These are phyloP conservation scores for Pelargonium citronellum DNA, from an alignment of 441 rosid genomes.

Conservation along the genomic window DNA sequence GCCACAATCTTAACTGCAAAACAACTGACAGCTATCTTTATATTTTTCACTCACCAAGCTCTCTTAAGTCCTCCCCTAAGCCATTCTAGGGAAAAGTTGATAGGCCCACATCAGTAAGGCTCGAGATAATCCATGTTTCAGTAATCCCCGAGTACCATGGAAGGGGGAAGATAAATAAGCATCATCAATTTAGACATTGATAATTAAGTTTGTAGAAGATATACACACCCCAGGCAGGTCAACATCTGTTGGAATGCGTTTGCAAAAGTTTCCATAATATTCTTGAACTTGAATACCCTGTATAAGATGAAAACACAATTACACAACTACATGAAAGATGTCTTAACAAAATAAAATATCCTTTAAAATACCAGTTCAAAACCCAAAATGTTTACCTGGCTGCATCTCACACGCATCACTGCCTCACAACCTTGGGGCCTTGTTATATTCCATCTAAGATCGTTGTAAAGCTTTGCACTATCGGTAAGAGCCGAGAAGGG, in stretches of 20 bases:
- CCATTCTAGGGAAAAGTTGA: background rate
- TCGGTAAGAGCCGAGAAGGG: constrained; percentile 91
- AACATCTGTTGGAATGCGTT: constrained; percentile 86
- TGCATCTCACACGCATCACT: constrained; percentile 98
- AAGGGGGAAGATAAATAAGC: background rate
- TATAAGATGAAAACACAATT: constrained; percentile 18
- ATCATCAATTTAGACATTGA: background rate
- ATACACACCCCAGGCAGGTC: constrained; percentile 72
- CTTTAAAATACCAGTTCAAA: background rate
- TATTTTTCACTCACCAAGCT: background rate
- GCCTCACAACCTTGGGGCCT: constrained; percentile 99
- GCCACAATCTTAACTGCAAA: background rate
- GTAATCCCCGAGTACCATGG: background rate
- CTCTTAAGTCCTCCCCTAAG: background rate
- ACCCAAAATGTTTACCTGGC: constrained; percentile 52
- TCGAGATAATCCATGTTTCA: background rate
- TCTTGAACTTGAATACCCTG: constrained; percentile 99
- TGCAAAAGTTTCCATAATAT: constrained; percentile 92
- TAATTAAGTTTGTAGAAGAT: constrained; percentile 9
- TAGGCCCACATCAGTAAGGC: background rate
- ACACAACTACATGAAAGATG: constrained; percentile 19
- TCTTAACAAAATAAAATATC: background rate
- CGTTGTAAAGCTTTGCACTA: constrained; percentile 95
- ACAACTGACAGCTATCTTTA: background rate
- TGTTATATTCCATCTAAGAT: constrained; percentile 93